Evolutionary conservation across 768 basidiomycete species (phyloP), one percentile per base, ranked within the genome.

Genomic region (Ramaria sp.): DNA sequence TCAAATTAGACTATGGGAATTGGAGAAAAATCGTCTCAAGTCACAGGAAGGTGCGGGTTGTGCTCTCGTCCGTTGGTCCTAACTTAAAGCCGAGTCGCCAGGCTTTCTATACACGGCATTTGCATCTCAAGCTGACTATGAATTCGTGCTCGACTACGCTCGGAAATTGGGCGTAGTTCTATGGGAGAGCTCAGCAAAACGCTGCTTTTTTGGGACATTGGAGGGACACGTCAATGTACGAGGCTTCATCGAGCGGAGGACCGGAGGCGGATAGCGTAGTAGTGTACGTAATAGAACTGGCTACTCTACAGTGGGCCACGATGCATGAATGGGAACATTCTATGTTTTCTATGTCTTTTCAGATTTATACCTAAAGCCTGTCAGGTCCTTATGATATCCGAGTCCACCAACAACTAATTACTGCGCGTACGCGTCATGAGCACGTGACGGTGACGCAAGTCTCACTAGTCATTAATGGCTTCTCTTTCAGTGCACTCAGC

Each of bases 1-100:
- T 71, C 95, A 98, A 71, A 89, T 99, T 60, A 84, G 95, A 57
- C 76, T 98, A 17, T 99, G 96, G 93, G 94, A 99, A 70, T 76
- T 94, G 45, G 96, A 98, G 73, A 81, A 87, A 70, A 93, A 96
- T 68, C 81, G 96, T 53, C 75, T 98, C 10, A 86, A 88, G 64
- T 85, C 88, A 42, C 77, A 84, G 68, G 89, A 95, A 78, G 91
- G 94, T 91, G 66, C 57, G 72, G 67, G 37, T 37, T 31, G 27
- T 62, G 54, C 52, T 27, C 41, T 55, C 19, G 7, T 39, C 34
- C 34, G 13, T 37, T 37, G 9, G 10, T 54, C 41, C 24, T 48
- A 37, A 19, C 41, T 51, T 43, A 50, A 52, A 19, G 39, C 10
- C 34, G 22, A 46, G 30, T 54, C 57, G 37, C 45, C 70, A 90